Evolutionary conservation across 1,284 basidiomycete genomes (phyloP).

Genomic region (Hypsizygus ulmarius): DNA sequence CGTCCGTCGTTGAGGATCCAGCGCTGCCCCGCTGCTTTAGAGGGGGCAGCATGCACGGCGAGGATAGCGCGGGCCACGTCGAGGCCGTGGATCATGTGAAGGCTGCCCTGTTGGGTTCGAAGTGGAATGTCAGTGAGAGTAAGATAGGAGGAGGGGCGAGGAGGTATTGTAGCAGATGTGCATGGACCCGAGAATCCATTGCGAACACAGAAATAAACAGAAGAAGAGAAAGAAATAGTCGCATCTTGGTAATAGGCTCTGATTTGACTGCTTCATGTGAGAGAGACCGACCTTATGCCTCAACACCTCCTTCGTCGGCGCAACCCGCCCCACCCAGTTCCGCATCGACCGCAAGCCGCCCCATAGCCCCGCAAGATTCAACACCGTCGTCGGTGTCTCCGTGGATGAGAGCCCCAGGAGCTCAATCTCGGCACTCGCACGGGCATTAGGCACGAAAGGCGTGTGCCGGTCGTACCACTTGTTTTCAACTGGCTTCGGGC

Average conservation of each 20-base stretch:
- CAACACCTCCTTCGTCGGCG: slow-evolving; percentile 53
- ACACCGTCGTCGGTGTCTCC: slow-evolving; percentile 45
- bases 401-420: slow-evolving; percentile 44
- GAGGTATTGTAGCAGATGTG: neutral
- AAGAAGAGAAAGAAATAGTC: neutral
- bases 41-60: slow-evolving; percentile 45
- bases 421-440: slow-evolving; percentile 53
- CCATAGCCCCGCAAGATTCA: slow-evolving; percentile 65
- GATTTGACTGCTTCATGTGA: too few relatives aligned
- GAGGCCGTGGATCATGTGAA: slow-evolving; percentile 58
- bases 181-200: too few relatives aligned
- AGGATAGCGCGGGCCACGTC: slow-evolving; percentile 60
- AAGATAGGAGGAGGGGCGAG: too few relatives aligned
- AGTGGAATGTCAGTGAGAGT: too few relatives aligned
- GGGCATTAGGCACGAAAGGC: slow-evolving; percentile 38
- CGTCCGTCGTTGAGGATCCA: slow-evolving; percentile 59
- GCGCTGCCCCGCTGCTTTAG: slow-evolving; percentile 44
- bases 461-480: slow-evolving; percentile 56
- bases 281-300: slow-evolving; percentile 40
- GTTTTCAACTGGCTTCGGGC: slow-evolving; percentile 16
- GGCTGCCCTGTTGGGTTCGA: slow-evolving; percentile 49
- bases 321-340: slow-evolving; percentile 53
- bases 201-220: too few relatives aligned
- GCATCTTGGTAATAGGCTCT: too few relatives aligned
- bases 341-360: slow-evolving; percentile 47